phyloP scores from a whole-genome alignment of 495 filamentous ascomycete genomes.

The Amniculicola lignicola region DNA sequence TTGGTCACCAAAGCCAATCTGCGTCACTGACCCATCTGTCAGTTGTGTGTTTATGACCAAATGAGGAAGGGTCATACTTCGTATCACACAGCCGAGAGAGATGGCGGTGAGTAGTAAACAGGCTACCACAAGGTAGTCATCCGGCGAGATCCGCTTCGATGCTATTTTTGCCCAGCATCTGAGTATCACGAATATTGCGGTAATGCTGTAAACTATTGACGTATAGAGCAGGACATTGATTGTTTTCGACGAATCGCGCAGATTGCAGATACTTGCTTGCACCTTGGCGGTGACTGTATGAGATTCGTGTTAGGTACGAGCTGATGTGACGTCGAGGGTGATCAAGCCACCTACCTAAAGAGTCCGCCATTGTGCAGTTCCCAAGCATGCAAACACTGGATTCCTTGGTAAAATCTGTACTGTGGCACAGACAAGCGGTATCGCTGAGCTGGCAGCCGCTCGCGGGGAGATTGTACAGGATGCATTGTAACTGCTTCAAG shows the following conservation, averaged over 20 bases:
- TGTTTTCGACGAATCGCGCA: constrained; percentile 1
- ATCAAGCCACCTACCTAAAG: constrained; percentile 2
- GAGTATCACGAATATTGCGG: constrained; percentile 1
- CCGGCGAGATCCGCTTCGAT: neutral
- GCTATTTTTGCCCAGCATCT: constrained; percentile 1
- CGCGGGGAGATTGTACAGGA: neutral
- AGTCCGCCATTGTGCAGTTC: constrained; percentile 16
- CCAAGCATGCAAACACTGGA: constrained; percentile 4
- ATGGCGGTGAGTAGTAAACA: constrained; percentile 2
- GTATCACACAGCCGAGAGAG: constrained; percentile 2
- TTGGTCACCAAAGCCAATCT: constrained; percentile 11
- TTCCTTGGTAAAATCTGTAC: neutral
- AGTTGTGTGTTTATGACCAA: neutral
- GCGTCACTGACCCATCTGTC: constrained; percentile 1
- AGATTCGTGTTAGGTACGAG: neutral
- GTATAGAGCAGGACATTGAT: constrained; percentile 1
- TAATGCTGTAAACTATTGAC: neutral
- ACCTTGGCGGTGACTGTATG: constrained; percentile 5
- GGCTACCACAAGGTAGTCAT: constrained; percentile 10
- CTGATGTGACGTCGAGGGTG: neutral
- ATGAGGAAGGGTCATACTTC: neutral
- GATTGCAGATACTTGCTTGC: constrained; percentile 5
- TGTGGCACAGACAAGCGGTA: constrained; percentile 3
- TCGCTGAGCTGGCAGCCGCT: constrained; percentile 3
- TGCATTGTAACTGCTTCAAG: constrained; percentile 4